Conservation (phyloP, 2,329 filamentous ascomycete genomes). For the Sclerotinia minor region DNA sequence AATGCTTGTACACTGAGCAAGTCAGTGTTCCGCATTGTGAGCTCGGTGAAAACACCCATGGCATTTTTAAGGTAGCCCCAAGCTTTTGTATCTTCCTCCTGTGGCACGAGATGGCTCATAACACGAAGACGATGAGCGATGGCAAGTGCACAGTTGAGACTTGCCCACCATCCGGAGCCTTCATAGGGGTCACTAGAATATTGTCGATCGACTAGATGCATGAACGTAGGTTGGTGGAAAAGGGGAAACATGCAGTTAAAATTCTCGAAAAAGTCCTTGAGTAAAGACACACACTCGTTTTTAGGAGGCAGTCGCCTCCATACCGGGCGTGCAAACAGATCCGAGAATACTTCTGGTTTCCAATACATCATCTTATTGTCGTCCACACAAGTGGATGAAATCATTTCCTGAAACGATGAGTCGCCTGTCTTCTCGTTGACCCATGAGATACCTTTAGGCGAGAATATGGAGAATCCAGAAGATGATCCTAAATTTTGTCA, state of each 20-base stretch:
- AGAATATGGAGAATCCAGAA: conserved; percentile 98
- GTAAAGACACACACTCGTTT: conserved; percentile 80
- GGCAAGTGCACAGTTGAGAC: conserved; percentile 89
- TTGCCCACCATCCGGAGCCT: conserved; percentile 97
- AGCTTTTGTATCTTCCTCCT: conserved; percentile 89
- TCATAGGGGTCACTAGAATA: conserved; percentile 92
- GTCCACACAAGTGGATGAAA: conserved; percentile 83
- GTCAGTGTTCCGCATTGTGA: conserved; percentile 95
- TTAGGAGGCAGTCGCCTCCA: conserved; percentile 84
- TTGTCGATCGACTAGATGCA: conserved; percentile 92
- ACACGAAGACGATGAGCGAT: conserved; percentile 89
- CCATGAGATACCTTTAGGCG: conserved; percentile 96
- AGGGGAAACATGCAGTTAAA: conserved; percentile 99
- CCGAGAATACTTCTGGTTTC: conserved; percentile 96
- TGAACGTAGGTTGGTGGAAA: conserved; percentile 97
- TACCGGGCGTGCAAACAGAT: conserved; percentile 82
- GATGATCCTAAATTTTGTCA: conserved; percentile 68
- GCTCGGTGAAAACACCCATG: conserved; percentile 86
- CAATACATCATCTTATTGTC: conserved; percentile 96
- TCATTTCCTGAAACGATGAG: conserved; percentile 90
- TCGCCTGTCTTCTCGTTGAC: conserved; percentile 98
- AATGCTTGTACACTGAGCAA: conserved; percentile 91
- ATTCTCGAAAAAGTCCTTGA: conserved; percentile 95
- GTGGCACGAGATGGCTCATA: conserved; percentile 89
- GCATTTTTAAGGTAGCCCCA: conserved; percentile 98